Evolutionary conservation across 805 yeast species (phyloP).

Genomic region (Saturnispora zaruensis): DNA sequence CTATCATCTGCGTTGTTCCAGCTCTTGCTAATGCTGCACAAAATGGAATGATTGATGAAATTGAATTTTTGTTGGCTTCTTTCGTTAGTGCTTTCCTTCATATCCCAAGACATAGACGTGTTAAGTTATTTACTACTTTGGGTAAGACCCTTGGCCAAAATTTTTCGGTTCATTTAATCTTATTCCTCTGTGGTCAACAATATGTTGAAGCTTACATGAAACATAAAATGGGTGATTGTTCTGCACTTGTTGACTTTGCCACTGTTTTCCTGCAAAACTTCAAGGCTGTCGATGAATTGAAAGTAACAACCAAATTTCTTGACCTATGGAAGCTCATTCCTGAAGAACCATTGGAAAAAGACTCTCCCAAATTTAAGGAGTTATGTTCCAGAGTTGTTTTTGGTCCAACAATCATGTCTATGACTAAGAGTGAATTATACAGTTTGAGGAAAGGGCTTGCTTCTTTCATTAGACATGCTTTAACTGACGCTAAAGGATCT

Average conservation of each 20-base stretch:
- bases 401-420: constrained; percentile 49
- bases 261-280: constrained; percentile 63
- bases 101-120: constrained; percentile 94
- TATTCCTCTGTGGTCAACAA: constrained; percentile 77
- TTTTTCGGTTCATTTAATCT: constrained; percentile 57
- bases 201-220: constrained; percentile 46
- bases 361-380: constrained; percentile 28
- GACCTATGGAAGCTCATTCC: constrained; percentile 45
- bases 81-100: constrained; percentile 93
- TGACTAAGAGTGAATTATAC: constrained; percentile 40
- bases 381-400: constrained; percentile 51
- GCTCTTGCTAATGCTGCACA: constrained; percentile 56
- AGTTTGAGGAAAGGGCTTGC: constrained; percentile 44
- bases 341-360: constrained; percentile 31
- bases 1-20: constrained; percentile 83
- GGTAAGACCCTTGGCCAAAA: constrained; percentile 65
- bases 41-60: constrained; percentile 46
- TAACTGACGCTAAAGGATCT: constrained; percentile 33
- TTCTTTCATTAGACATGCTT: constrained; percentile 46
- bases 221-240: constrained; percentile 58
- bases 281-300: constrained; percentile 56
- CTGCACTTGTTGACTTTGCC: constrained; percentile 62
- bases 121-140: constrained; percentile 69
- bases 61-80: constrained; percentile 76
- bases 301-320: constrained; percentile 43